phyloP scores from a whole-genome alignment of 306 rosid genomes.

The Pyrus betulifolia region DNA sequence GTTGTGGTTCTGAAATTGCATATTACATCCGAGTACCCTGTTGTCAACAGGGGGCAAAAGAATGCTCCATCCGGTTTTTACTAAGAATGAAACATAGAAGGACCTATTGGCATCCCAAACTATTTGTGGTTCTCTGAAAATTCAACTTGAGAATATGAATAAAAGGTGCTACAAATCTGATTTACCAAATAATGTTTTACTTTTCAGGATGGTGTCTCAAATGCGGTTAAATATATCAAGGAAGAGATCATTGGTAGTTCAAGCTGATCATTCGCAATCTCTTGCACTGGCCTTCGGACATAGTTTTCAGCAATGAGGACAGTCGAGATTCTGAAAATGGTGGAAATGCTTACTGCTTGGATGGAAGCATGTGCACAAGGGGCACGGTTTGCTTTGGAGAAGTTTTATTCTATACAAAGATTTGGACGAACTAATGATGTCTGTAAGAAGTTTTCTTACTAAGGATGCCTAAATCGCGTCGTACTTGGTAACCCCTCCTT shows the following conservation, averaged over 20 bases:
- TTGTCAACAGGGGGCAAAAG: neutral
- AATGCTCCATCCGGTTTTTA: too few relatives aligned
- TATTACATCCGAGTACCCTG: neutral
- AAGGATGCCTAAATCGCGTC: too few relatives aligned
- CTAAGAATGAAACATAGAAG: neutral
- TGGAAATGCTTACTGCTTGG: neutral
- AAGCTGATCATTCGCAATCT: neutral
- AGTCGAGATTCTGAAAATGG: neutral
- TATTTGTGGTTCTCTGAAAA: neutral
- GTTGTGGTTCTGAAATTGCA: neutral
- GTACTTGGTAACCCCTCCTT: too few relatives aligned
- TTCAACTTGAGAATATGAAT: neutral
- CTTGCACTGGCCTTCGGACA: neutral
- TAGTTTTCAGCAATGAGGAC: neutral
- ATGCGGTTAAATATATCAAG: slow-evolving; percentile 52
- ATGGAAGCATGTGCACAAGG: neutral
- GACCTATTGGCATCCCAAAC: neutral
- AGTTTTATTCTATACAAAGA: neutral
- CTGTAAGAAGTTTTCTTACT: too few relatives aligned
- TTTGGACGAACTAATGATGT: too few relatives aligned
- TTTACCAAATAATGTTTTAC: slow-evolving; percentile 2
- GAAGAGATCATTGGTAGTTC: slow-evolving; percentile 32
- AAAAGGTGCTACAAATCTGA: neutral
- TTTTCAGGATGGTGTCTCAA: slow-evolving; percentile 69
- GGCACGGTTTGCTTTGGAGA: neutral